Conservation (phyloP, 2,329 filamentous ascomycete species). For the Epichloe festucae region DNA sequence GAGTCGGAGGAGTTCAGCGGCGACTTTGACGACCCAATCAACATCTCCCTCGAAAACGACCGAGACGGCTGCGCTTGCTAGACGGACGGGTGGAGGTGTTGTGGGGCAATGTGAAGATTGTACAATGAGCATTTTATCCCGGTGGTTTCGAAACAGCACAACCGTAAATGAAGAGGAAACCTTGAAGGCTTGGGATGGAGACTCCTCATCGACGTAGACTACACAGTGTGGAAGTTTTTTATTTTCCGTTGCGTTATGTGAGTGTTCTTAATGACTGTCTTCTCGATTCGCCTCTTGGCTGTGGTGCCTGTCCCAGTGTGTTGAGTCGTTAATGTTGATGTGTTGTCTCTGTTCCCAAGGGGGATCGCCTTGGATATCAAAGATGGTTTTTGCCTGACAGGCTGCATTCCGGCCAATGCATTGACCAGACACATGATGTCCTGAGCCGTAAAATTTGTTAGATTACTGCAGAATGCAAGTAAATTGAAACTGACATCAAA, state of each 20-base stretch:
- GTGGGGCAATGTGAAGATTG: background rate
- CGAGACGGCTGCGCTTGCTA: constrained; percentile 89
- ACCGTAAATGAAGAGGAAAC: constrained; percentile 3
- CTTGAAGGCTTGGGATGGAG: background rate
- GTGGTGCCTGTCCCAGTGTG: background rate
- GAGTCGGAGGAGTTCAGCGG: constrained; percentile 96
- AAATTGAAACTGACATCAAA: too few species aligned
- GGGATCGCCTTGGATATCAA: too few species aligned
- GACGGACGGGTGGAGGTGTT: constrained; percentile 12
- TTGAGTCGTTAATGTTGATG: background rate
- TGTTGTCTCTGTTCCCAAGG: too few species aligned
- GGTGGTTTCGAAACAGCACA: constrained; percentile 5
- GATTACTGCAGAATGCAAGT: too few species aligned
- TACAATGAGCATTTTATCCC: background rate
- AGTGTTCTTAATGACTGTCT: constrained; percentile 5
- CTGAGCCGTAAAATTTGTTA: too few species aligned
- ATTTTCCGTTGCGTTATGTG: constrained; percentile 2
- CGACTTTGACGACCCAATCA: constrained; percentile 95
- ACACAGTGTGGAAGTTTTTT: constrained; percentile 6
- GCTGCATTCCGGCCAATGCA: too few species aligned
- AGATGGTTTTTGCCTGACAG: too few species aligned
- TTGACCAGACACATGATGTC: too few species aligned
- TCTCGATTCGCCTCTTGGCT: background rate
- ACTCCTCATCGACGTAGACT: constrained; percentile 7
- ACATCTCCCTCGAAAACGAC: constrained; percentile 92